Base-by-base conservation (phyloP, 1,139 yeast species). In the Magnusiomyces paraingens region DNA sequence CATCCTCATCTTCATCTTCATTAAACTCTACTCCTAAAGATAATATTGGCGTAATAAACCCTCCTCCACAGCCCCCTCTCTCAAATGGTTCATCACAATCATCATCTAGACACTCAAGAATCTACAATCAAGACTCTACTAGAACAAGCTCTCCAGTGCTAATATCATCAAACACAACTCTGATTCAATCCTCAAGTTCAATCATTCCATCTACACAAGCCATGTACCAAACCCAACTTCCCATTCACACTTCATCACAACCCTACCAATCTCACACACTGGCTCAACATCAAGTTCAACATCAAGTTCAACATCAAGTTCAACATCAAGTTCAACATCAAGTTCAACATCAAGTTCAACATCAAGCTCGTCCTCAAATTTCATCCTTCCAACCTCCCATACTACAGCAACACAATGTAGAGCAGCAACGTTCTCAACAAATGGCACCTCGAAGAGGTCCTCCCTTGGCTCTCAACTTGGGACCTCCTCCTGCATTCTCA, bases 201-300 rank as follows among this genome's bases (percentile, higher is more conserved):
- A 26, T 26, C 32, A 26, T 26, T 8, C 8, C 32, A 26, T 5
- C 32, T 8, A 8, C 32, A 4, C 32, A 26, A 8, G 8, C 32
- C 8, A 26, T 26, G 8, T 26, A 26, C 32, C 32, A 26, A 26
- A 8, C 32, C 8, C 32, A 26, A 8, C 32, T 26, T 4, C 8
- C 32, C 8, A 4, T 8, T 8, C 32, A 4, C 32, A 26, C 4
- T 26, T 26, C 32, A 8, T 26, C 32, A 26, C 51, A 52, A 22
- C 51, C 47, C n/a, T 14, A 17, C 11, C 50, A 22, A 26, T 47
- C 17, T 10, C 53, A 40, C 8, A 20, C n/a, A 22, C 44, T 21
- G 44, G 17, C 26, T 35, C 52, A 50, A 20, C 43, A 50, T 5
- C 47, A 35, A 15, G 17, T 18, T 29, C 50, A 47, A 22, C 53